phyloP scores from a whole-genome alignment of 2,329 filamentous ascomycete genomes.

The Helicocarpus griseus region DNA sequence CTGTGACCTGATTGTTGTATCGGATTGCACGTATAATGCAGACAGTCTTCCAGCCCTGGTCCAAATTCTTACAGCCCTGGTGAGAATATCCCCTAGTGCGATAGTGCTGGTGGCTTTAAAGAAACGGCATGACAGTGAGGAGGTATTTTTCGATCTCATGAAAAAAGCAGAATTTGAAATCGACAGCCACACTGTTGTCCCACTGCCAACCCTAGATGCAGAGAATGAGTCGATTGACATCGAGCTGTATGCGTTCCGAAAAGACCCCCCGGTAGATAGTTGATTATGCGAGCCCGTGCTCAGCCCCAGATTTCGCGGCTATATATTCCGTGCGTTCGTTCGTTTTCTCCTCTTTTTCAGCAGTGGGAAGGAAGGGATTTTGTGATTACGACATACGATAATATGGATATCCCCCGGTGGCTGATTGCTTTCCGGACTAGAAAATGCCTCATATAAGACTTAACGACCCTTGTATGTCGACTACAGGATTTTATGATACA shows the following conservation, averaged over 20 bases:
- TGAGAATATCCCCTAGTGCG: constrained; percentile 39
- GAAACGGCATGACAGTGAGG: constrained; percentile 56
- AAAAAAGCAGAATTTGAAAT: constrained; percentile 25
- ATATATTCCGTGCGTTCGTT: too few species aligned
- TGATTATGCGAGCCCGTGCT: not conserved
- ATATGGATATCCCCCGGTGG: not conserved
- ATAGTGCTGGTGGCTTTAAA: constrained; percentile 56
- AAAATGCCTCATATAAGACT: constrained; percentile 4
- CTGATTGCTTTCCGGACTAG: not conserved
- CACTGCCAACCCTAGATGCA: constrained; percentile 25
- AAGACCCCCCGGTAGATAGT: constrained; percentile 1
- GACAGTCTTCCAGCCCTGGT: constrained; percentile 58
- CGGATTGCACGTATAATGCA: constrained; percentile 65
- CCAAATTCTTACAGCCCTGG: constrained; percentile 43
- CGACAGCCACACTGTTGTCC: constrained; percentile 23
- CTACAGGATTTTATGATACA: not conserved
- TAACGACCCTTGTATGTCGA: not conserved
- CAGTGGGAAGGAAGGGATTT: not conserved
- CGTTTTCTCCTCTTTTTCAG: too few species aligned
- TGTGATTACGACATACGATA: not conserved
- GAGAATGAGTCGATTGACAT: constrained; percentile 27
- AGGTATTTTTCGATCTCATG: constrained; percentile 57
- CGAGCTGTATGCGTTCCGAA: constrained; percentile 29
- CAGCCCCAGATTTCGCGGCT: not conserved
- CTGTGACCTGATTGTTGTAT: constrained; percentile 54